phyloP scores from a whole-genome alignment of 495 filamentous ascomycete genomes.

The Talaromyces adpressus region DNA sequence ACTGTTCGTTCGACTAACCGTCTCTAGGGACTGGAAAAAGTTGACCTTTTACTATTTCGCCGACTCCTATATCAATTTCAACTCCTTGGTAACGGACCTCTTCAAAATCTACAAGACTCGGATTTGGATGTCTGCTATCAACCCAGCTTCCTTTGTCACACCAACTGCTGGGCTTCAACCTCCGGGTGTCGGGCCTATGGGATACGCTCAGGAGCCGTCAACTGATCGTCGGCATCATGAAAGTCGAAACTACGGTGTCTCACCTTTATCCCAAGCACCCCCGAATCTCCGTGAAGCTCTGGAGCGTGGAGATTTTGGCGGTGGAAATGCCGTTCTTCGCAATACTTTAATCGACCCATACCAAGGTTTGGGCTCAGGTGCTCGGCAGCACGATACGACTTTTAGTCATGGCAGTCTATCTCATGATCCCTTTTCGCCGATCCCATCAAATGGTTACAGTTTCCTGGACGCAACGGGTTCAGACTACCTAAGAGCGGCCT shows the following conservation, averaged over 20 bases:
- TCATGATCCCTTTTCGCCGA: conserved; percentile 31
- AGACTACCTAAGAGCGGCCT: conserved; percentile 24
- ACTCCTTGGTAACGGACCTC: conserved; percentile 89
- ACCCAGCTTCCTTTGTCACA: conserved; percentile 94
- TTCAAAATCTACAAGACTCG: conserved; percentile 99
- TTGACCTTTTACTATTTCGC: conserved; percentile 98
- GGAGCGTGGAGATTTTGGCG: conserved; percentile 17
- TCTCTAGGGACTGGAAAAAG: conserved; percentile 91
- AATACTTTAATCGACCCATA: conserved; percentile 31
- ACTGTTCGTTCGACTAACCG: neutral
- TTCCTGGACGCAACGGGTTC: conserved; percentile 25
- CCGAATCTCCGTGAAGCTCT: conserved; percentile 6
- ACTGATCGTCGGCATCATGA: conserved; percentile 31
- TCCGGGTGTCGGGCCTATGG: conserved; percentile 21
- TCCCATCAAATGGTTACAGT: conserved; percentile 24
- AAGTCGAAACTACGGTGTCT: conserved; percentile 16
- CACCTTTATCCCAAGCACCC: neutral
- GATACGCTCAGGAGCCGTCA: conserved; percentile 27
- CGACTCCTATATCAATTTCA: conserved; percentile 98
- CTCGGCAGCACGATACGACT: conserved; percentile 23
- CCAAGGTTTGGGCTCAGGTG: conserved; percentile 25
- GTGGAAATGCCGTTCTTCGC: conserved; percentile 20
- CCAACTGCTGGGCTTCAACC: conserved; percentile 60
- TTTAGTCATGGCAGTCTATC: conserved; percentile 12
- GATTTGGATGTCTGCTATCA: conserved; percentile 99